These are phyloP conservation scores for Pseudopithomyces maydicus DNA, from an alignment of 2,329 filamentous ascomycete species.

Conservation along the genomic window DNA sequence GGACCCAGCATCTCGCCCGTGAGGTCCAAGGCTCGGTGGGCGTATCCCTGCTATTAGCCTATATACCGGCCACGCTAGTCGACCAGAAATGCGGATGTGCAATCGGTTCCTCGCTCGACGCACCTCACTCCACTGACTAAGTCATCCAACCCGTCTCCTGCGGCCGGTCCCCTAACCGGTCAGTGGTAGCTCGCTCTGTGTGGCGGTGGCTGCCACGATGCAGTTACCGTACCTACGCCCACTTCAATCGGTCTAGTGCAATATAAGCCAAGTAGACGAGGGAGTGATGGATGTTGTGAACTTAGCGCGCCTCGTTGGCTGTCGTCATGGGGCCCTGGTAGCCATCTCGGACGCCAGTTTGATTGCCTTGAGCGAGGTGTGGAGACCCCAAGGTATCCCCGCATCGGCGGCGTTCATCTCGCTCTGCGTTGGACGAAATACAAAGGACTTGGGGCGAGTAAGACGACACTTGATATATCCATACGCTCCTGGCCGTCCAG, in stretches of 20 bases:
- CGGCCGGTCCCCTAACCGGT: slow-evolving; percentile 32
- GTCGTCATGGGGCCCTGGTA: slow-evolving; percentile 30
- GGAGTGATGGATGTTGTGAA: slow-evolving; percentile 25
- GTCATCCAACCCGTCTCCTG: slow-evolving; percentile 32
- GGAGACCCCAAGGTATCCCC: slow-evolving; percentile 42
- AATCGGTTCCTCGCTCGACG: slow-evolving; percentile 19
- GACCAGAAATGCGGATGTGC: slow-evolving; percentile 20
- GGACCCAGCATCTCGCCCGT: slow-evolving; percentile 19
- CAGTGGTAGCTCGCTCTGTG: slow-evolving; percentile 13
- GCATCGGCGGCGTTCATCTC: slow-evolving; percentile 41
- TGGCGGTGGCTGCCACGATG: slow-evolving; percentile 6
- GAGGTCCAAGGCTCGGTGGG: slow-evolving; percentile 18
- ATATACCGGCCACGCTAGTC: slow-evolving; percentile 27
- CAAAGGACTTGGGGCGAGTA: slow-evolving; percentile 7
- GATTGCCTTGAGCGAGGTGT: slow-evolving; percentile 35
- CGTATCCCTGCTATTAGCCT: slow-evolving; percentile 34
- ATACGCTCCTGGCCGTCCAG: neutral
- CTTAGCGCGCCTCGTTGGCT: slow-evolving; percentile 21
- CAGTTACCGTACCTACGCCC: neutral
- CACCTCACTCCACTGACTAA: slow-evolving; percentile 19
- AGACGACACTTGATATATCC: slow-evolving; percentile 16
- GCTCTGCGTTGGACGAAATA: slow-evolving; percentile 23
- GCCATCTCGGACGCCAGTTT: slow-evolving; percentile 29
- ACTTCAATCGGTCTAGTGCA: slow-evolving; percentile 30
- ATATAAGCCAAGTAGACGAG: slow-evolving; percentile 29